A percentile compares a stretch with the other conserved stretches of the same genome.
These are phyloP conservation scores for Ascochyta pisi DNA, from an alignment of 2,329 filamentous ascomycete genomes.

Conservation along the genomic window DNA sequence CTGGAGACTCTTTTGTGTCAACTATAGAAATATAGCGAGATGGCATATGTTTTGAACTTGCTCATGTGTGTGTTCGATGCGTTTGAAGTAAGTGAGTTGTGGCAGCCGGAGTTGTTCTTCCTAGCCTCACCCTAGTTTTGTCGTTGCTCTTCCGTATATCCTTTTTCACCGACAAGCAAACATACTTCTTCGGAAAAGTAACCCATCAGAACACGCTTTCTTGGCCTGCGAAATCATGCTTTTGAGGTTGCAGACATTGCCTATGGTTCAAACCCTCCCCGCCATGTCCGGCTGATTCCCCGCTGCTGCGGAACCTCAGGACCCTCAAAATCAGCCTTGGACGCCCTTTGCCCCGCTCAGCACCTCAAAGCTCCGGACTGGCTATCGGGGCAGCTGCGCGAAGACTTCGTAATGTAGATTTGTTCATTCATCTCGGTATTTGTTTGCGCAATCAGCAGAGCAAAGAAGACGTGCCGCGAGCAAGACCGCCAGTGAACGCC, in stretches of 20 bases:
- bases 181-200: too few relatives aligned
- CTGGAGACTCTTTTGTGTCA: too few relatives aligned
- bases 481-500: not conserved
- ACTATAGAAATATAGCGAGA: too few relatives aligned
- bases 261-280: not conserved
- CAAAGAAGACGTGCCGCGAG: not conserved
- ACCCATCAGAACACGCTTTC: not conserved
- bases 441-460: not conserved
- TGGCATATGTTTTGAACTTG: too few relatives aligned
- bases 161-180: too few relatives aligned
- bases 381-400: not conserved
- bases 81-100: too few relatives aligned
- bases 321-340: not conserved
- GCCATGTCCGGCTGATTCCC: constrained; percentile 12
- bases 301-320: not conserved
- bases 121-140: too few relatives aligned
- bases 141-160: too few relatives aligned
- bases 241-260: not conserved
- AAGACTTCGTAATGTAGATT: not conserved
- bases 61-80: too few relatives aligned
- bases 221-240: not conserved
- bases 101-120: too few relatives aligned
- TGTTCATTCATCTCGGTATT: not conserved
- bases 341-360: not conserved
- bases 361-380: not conserved